Conservation (phyloP, 2,329 filamentous ascomycete species). For the Rosellinia necatrix region DNA sequence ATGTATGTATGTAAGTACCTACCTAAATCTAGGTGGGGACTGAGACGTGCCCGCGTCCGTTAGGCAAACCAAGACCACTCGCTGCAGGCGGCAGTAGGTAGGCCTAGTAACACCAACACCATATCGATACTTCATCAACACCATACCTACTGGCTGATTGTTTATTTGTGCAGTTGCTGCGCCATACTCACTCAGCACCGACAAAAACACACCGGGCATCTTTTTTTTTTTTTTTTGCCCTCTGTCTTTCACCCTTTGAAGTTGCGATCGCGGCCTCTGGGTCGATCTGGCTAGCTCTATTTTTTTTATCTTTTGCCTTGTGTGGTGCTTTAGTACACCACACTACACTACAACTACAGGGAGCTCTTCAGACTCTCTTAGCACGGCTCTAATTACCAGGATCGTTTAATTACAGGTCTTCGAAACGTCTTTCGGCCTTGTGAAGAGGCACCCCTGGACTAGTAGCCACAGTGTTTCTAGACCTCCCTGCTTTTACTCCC, state of each 20-base stretch:
- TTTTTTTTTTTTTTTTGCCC: not conserved
- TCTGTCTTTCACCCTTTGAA: not conserved
- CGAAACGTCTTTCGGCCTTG: constrained; percentile 23
- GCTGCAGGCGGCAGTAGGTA: not conserved
- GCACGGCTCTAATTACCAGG: too few species aligned
- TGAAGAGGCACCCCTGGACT: constrained; percentile 18
- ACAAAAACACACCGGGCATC: not conserved
- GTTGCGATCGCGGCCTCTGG: not conserved
- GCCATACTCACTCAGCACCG: constrained; percentile 3
- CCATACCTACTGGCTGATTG: not conserved
- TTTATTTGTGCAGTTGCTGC: constrained; percentile 7
- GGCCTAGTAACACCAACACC: not conserved
- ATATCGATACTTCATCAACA: not conserved
- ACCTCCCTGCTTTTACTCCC: constrained; percentile 7
- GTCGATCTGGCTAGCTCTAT: too few species aligned
- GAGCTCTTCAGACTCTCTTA: too few species aligned
- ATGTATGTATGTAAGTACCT: constrained; percentile 19
- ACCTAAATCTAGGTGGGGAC: constrained; percentile 16
- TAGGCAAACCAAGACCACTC: constrained; percentile 9
- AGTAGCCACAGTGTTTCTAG: constrained; percentile 13
- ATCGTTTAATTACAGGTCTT: constrained; percentile 19
- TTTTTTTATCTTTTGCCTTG: too few species aligned
- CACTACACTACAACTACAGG: too few species aligned
- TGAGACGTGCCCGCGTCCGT: constrained; percentile 16
- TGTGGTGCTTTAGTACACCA: too few species aligned